These are phyloP conservation scores for Amanita muscaria DNA, from an alignment of 768 basidiomycete genomes.

Conservation along the genomic window DNA sequence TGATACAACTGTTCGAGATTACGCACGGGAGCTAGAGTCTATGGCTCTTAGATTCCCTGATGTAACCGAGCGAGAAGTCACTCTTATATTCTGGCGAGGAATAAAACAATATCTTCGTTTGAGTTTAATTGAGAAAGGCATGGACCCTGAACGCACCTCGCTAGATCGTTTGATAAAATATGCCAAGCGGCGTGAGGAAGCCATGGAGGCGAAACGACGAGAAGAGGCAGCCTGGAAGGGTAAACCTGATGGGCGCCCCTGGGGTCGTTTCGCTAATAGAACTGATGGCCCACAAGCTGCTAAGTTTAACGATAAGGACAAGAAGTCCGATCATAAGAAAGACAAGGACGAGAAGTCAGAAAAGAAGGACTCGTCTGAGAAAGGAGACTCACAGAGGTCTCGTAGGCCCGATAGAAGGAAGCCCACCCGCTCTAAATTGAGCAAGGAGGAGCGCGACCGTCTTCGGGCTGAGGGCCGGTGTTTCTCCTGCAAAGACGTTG, in stretches of 20 bases:
- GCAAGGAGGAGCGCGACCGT: conserved; percentile 11
- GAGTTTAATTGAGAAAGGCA: conserved; percentile 19
- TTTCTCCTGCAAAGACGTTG: conserved; percentile 15
- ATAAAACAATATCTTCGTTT: conserved; percentile 17
- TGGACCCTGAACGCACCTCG: conserved; percentile 17
- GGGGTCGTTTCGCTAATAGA: not conserved
- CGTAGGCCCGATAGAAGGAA: not conserved
- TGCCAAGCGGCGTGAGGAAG: conserved; percentile 23
- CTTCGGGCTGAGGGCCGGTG: conserved; percentile 15
- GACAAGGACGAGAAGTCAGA: not conserved
- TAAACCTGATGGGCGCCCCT: not conserved
- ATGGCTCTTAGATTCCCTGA: not conserved
- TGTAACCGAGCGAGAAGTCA: conserved; percentile 18
- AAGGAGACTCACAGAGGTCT: too few relatives aligned
- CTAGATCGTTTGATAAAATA: conserved; percentile 19
- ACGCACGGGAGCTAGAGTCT: not conserved
- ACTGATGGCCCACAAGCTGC: not conserved
- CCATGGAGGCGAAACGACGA: not conserved
- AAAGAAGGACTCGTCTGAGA: not conserved
- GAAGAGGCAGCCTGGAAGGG: not conserved
- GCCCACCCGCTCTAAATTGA: not conserved
- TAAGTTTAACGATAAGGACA: not conserved
- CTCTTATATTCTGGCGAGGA: conserved; percentile 28
- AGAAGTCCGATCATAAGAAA: not conserved
- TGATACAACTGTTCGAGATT: not conserved